Base-by-base conservation (phyloP, 108 stramenopile species). In the Heterococcus sp. region DNA sequence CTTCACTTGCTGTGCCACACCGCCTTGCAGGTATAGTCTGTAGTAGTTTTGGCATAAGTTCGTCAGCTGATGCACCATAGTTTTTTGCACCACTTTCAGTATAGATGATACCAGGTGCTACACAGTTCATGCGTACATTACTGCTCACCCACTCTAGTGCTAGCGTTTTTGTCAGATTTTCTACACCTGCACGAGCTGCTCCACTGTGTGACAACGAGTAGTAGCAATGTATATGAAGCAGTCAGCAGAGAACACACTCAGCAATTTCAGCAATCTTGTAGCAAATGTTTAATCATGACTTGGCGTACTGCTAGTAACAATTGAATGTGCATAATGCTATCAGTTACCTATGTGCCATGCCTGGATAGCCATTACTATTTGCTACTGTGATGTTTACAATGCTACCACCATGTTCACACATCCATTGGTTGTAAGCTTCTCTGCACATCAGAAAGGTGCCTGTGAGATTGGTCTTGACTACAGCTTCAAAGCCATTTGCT, bases 331-430 rank as follows among this genome's bases (percentile, higher is more conserved):
- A 30, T 1, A 69, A 38, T 32, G 29, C 31, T 14, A 0, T 1
- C 2, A 63, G 39, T 2, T 26, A 64, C 73, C 58, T 74, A 71
- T 94, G 93, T 65, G 85, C 82, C 93, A 94, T 94, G 38, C 86
- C 85, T 21, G 92, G 92, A 89, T 92, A 91, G 5, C 93, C 93
- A 76, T 94, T 94, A 3, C 89, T 83, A 81, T 92, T 94, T 21
- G 92, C 92, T 33, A 94, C 83, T 1, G 92, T 94, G 32, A 93
- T 93, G 72, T 93, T 94, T 26, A 92, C 92, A 68, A 94, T 93
- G 64, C 90, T 88, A 0, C 91, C 92, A 11, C 92, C 92, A 72
- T 92, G 63, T 38, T 91, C 91, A 73, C 84, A 65, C 93, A 94
- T 94, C 77, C 89, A 93, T 38, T 92, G 90, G 3, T 87, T 87